These are phyloP conservation scores for Leccinum uliginosum DNA, from an alignment of 768 basidiomycete species.

Conservation along the genomic window DNA sequence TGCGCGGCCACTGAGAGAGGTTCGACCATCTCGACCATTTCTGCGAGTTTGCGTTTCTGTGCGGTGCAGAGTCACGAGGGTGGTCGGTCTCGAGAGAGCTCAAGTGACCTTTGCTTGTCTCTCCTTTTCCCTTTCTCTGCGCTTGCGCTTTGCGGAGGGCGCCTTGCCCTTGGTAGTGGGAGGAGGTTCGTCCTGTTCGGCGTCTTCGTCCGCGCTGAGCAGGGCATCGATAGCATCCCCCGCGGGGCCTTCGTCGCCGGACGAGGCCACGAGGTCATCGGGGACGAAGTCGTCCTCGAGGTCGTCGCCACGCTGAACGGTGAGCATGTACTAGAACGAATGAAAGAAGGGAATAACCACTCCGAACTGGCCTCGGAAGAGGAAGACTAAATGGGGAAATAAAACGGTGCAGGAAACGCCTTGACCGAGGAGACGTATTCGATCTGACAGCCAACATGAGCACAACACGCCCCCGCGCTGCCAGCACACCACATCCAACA, in stretches of 20 bases:
- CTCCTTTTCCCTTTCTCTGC: slow-evolving; percentile 71
- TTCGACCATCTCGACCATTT: slow-evolving; percentile 36
- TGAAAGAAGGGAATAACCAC: background rate
- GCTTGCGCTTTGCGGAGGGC: slow-evolving; percentile 57
- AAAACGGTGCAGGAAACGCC: background rate
- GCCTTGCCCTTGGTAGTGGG: slow-evolving; percentile 14
- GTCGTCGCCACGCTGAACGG: slow-evolving; percentile 61
- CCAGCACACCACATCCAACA: slow-evolving; percentile 2
- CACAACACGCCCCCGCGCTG: slow-evolving; percentile 18
- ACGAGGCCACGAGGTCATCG: slow-evolving; percentile 62
- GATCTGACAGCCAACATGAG: slow-evolving; percentile 25
- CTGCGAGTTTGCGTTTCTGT: slow-evolving; percentile 65
- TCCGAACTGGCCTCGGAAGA: background rate
- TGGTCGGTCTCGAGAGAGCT: slow-evolving; percentile 6
- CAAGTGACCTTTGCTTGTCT: slow-evolving; percentile 58
- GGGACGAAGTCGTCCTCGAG: slow-evolving; percentile 78
- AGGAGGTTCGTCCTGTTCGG: slow-evolving; percentile 30
- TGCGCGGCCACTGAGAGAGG: slow-evolving; percentile 50
- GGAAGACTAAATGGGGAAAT: slow-evolving; percentile 13
- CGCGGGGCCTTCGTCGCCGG: slow-evolving; percentile 48
- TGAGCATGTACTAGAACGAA: slow-evolving; percentile 8
- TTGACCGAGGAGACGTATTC: background rate
- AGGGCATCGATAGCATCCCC: slow-evolving; percentile 36
- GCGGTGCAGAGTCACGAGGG: slow-evolving; percentile 4
- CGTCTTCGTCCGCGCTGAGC: slow-evolving; percentile 45